phyloP scores from a whole-genome alignment of 805 yeast species.

The Cyberlindnera misumaiensis region DNA sequence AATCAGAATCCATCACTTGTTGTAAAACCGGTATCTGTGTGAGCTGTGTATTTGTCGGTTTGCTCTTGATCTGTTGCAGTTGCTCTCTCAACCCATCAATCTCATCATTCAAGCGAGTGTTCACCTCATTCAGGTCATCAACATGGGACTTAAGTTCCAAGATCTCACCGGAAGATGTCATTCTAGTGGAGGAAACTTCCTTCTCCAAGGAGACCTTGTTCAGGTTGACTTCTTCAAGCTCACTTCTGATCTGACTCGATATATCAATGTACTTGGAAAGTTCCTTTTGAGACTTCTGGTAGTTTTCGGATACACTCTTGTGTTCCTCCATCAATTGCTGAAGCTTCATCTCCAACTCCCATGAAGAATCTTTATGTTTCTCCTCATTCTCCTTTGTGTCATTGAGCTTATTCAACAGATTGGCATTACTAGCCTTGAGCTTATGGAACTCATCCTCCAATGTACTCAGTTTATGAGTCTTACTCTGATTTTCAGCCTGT shows the following conservation, averaged over 20 bases:
- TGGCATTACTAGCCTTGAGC: conserved; percentile 16
- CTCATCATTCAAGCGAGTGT: conserved; percentile 47
- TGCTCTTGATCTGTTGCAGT: conserved; percentile 12
- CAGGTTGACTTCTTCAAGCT: conserved; percentile 40
- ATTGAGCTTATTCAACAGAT: conserved; percentile 17
- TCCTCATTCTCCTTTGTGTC: conserved; percentile 33
- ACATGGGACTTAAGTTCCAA: conserved; percentile 44
- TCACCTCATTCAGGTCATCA: conserved; percentile 61
- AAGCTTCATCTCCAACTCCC: conserved; percentile 56
- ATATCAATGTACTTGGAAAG: conserved; percentile 33
- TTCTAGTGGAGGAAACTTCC: conserved; percentile 31
- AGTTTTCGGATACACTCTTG: conserved; percentile 34
- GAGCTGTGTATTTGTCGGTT: conserved; percentile 12
- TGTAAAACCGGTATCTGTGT: conserved; percentile 18
- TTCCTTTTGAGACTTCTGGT: conserved; percentile 33
- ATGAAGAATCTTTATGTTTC: conserved; percentile 49
- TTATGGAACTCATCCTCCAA: conserved; percentile 37
- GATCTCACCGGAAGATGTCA: conserved; percentile 34
- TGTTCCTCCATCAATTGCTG: conserved; percentile 29
- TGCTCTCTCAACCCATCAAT: conserved; percentile 22
- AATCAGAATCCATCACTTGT: conserved; percentile 23
- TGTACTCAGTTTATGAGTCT: conserved; percentile 34
- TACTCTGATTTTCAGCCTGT: conserved; percentile 53
- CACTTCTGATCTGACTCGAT: conserved; percentile 33
- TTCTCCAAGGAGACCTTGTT: conserved; percentile 34